Conservation (phyloP, 164 flowering plant genomes). For the Vitis vinifera region DNA sequence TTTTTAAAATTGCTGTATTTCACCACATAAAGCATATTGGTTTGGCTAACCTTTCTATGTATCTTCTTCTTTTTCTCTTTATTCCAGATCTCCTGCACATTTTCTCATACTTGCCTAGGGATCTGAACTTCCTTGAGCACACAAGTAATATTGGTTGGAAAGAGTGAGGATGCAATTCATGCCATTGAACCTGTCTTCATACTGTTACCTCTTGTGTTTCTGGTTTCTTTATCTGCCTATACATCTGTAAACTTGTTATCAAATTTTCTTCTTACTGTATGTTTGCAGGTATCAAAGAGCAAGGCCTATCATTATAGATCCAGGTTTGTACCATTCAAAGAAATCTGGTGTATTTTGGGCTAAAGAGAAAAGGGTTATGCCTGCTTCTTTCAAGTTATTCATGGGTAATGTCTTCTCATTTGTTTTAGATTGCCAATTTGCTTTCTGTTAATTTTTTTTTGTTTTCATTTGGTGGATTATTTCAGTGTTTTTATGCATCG, state of each 20-base stretch:
- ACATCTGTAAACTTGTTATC: not conserved
- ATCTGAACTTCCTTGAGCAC: slow-evolving; percentile 89
- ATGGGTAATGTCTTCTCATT: slow-evolving; percentile 36
- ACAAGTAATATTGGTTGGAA: slow-evolving; percentile 83
- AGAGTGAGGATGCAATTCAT: slow-evolving; percentile 61
- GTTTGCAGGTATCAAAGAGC: slow-evolving; percentile 64
- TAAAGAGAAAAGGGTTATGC: slow-evolving; percentile 69
- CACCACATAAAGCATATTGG: not conserved
- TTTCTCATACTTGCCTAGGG: slow-evolving; percentile 81
- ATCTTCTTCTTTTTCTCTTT: slow-evolving; percentile 6
- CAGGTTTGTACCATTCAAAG: slow-evolving; percentile 71
- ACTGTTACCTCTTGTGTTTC: slow-evolving; percentile 5
- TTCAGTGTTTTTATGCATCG: not conserved
- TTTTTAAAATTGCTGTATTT: not conserved
- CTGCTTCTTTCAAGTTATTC: slow-evolving; percentile 85
- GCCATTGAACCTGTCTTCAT: not conserved
- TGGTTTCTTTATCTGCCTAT: not conserved
- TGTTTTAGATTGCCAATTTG: not conserved
- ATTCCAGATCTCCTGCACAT: slow-evolving; percentile 78
- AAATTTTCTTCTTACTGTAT: slow-evolving; percentile 4
- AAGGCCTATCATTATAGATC: slow-evolving; percentile 81
- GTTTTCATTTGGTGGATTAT: not conserved
- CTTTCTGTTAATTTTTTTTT: not conserved
- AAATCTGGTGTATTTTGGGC: slow-evolving; percentile 87
- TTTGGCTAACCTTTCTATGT: not conserved